These are phyloP conservation scores for Artemisia tridentata DNA, from an alignment of 129 eudicot species.

Conservation along the genomic window DNA sequence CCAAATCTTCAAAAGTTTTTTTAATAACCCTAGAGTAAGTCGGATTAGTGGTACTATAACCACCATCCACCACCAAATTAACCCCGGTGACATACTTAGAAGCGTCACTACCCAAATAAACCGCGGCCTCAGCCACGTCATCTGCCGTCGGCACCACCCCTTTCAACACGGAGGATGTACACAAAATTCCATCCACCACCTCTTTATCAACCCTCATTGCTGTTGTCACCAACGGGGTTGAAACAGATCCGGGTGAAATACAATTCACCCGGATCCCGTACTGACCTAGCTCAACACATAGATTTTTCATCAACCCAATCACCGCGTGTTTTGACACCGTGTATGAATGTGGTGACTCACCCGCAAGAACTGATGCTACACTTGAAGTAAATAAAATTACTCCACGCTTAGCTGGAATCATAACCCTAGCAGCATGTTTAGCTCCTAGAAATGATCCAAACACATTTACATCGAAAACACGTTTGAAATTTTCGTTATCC, in stretches of 20 bases:
- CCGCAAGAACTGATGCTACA: slow-evolving; percentile 32
- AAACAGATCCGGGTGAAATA: slow-evolving; percentile 55
- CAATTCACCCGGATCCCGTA: slow-evolving; percentile 65
- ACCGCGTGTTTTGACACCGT: slow-evolving; percentile 63
- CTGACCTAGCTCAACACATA: slow-evolving; percentile 66
- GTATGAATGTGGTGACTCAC: slow-evolving; percentile 61
- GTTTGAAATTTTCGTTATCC: slow-evolving; percentile 49
- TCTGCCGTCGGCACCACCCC: slow-evolving; percentile 53
- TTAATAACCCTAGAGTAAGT: slow-evolving; percentile 34
- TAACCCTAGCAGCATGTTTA: slow-evolving; percentile 73
- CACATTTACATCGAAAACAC: slow-evolving; percentile 63
- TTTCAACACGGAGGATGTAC: slow-evolving; percentile 40
- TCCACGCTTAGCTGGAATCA: slow-evolving; percentile 68
- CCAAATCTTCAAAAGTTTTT: slow-evolving; percentile 27
- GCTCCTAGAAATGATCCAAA: slow-evolving; percentile 65
- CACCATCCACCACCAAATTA: slow-evolving; percentile 55
- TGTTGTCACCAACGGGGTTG: slow-evolving; percentile 51
- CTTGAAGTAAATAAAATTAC: slow-evolving; percentile 67
- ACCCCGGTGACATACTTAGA: slow-evolving; percentile 45
- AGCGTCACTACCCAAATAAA: slow-evolving; percentile 48
- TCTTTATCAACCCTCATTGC: slow-evolving; percentile 40
- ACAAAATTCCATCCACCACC: slow-evolving; percentile 44
- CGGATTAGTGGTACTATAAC: slow-evolving; percentile 46
- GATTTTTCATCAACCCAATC: slow-evolving; percentile 60
- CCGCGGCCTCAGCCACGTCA: slow-evolving; percentile 61